Conservation (phyloP, 2,329 filamentous ascomycete species). For the Stylonectria norvegica region DNA sequence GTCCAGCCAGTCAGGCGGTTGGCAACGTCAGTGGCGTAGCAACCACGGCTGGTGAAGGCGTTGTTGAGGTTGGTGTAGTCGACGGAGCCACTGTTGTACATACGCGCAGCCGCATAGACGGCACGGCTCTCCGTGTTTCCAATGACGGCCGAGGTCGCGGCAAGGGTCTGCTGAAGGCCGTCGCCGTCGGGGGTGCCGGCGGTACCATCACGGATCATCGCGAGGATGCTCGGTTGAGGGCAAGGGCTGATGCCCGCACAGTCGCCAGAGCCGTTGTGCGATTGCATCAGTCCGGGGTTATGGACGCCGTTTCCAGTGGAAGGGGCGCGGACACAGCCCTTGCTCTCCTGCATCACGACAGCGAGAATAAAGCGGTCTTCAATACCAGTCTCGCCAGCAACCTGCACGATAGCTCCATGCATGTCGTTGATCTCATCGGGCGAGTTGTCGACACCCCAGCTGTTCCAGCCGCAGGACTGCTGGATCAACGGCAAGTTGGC, state of each 20-base stretch:
- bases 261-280: slow-evolving; percentile 33
- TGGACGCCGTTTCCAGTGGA: slow-evolving; percentile 39
- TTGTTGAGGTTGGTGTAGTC: slow-evolving; percentile 20
- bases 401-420: slow-evolving; percentile 29
- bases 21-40: slow-evolving; percentile 22
- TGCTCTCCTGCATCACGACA: slow-evolving; percentile 44
- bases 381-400: slow-evolving; percentile 28
- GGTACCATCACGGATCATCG: slow-evolving; percentile 40
- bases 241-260: slow-evolving; percentile 35
- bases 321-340: slow-evolving; percentile 41
- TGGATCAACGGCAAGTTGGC: slow-evolving; percentile 15
- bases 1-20: slow-evolving; percentile 23
- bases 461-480: slow-evolving; percentile 15
- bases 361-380: slow-evolving; percentile 42
- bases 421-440: slow-evolving; percentile 8
- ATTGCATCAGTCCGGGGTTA: slow-evolving; percentile 43
- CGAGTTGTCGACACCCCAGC: slow-evolving; percentile 14
- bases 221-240: slow-evolving; percentile 21
- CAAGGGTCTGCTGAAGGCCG: slow-evolving; percentile 30
- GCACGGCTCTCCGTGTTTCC: slow-evolving; percentile 6
- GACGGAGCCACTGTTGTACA: slow-evolving; percentile 23
- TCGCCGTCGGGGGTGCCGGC: slow-evolving; percentile 39
- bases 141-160: neutral
- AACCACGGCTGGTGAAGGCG: slow-evolving; percentile 16
- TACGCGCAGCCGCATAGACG: slow-evolving; percentile 18